A percentile compares a stretch with the other conserved stretches of the same genome.
phyloP scores from a whole-genome alignment of 1,284 basidiomycete genomes.

The Heliocybe sulcata region DNA sequence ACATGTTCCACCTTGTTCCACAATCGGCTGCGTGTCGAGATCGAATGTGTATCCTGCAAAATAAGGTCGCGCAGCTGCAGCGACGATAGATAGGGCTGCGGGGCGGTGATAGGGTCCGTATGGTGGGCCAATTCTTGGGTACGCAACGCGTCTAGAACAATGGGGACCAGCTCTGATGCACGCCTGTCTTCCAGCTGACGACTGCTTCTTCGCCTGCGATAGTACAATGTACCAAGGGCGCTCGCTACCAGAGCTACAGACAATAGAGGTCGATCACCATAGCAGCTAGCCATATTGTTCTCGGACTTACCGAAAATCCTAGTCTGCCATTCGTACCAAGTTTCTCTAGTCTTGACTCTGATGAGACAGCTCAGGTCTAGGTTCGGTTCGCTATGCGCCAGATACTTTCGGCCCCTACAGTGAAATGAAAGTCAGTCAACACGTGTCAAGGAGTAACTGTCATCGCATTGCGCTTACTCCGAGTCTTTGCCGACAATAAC shows the following conservation, averaged over 20 bases:
- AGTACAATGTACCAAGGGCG: not conserved
- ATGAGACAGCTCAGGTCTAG: constrained; percentile 68
- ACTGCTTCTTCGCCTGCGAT: constrained; percentile 37
- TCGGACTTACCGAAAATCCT: constrained; percentile 55
- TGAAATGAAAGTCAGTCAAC: constrained; percentile 9
- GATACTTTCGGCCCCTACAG: constrained; percentile 62
- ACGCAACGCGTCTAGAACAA: constrained; percentile 75
- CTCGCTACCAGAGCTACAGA: constrained; percentile 20
- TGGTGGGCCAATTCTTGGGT: constrained; percentile 85
- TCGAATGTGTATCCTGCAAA: constrained; percentile 76
- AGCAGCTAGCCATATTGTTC: constrained; percentile 10
- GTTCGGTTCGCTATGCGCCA: constrained; percentile 69
- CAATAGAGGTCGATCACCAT: constrained; percentile 18
- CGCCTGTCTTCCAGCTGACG: constrained; percentile 61
- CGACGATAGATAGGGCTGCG: constrained; percentile 80
- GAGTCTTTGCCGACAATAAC: constrained; percentile 68
- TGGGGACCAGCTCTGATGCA: constrained; percentile 72
- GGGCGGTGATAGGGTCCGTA: constrained; percentile 73
- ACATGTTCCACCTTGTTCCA: constrained; percentile 86
- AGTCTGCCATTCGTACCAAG: constrained; percentile 65
- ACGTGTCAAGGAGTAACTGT: constrained; percentile 9
- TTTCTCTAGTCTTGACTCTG: constrained; percentile 60
- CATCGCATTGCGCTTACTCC: constrained; percentile 43
- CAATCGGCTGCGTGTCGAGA: constrained; percentile 57
- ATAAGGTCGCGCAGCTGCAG: constrained; percentile 89